Evolutionary conservation across 495 filamentous ascomycete species (phyloP), one percentile per base, ranked within the genome.

Genomic region (Penicillium roqueforti): DNA sequence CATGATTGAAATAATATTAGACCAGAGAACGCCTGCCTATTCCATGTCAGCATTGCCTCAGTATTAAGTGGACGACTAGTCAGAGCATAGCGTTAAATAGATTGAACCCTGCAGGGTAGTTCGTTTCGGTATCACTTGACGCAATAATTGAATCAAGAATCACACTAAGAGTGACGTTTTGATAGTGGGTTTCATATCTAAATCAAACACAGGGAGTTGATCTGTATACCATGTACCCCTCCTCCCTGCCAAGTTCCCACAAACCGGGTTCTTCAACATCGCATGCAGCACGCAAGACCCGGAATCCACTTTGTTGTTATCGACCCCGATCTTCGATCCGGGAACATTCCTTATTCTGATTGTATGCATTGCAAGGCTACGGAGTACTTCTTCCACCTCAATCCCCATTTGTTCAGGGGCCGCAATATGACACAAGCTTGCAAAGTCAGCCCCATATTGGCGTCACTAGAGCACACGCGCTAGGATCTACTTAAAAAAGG

Each of bases 1-100:
- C 58, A 52, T 64, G 61, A 67, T 64, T 67, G 63, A 51, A 67
- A 67, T 65, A 67, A 67, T 65, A 31, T 20, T 46, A 18, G 55
- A 47, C 60, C 60, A 66, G 63, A 61, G 60, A 61, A 59, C 52
- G 54, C 36, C 25, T 45, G 52, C 41, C 20, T 26, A 26, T 23
- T 13, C 43, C 37, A 43, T 43, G 28, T 55, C 32, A 32, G 11
- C 14, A 19, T 20, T 41, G 9, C 23, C 18, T 34, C n/a, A n/a
- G n/a, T 23, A 41, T n/a, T 31, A 10, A 11, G 28, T 31, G 40
- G 16, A 40, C 28, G 50, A 62, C 59, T 52, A 44, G 54, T 59
- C 59, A 44, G 32, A 48, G 55, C 13, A 3, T 29, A 29, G 26
- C n/a, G 8, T 49, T 25, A 29, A 37, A 60, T 53, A 57, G 52